phyloP scores from a whole-genome alignment of 768 basidiomycete genomes.

The Boletus barrowsii region DNA sequence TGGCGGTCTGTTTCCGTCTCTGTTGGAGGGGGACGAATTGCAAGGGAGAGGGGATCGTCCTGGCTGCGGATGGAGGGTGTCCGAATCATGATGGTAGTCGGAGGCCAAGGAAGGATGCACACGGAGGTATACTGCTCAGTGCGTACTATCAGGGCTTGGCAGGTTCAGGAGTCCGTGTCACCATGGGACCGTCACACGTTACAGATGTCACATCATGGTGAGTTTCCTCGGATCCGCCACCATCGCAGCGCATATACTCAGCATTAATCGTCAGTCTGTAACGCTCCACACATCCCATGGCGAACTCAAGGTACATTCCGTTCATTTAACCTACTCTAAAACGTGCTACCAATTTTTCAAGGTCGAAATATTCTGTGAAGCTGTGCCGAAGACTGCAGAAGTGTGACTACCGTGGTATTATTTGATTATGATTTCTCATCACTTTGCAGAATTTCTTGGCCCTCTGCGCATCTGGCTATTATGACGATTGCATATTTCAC shows the following conservation, averaged over 20 bases:
- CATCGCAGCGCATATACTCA: conserved; percentile 19
- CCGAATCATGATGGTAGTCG: conserved; percentile 49
- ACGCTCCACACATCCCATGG: conserved; percentile 93
- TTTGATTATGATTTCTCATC: neutral
- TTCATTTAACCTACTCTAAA: neutral
- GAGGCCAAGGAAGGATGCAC: conserved; percentile 22
- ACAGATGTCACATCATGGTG: conserved; percentile 30
- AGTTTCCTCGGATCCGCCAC: conserved; percentile 22
- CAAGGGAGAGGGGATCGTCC: conserved; percentile 72
- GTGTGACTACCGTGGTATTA: conserved; percentile 37
- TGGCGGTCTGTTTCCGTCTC: conserved; percentile 68
- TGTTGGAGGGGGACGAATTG: conserved; percentile 58
- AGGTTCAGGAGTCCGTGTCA: neutral
- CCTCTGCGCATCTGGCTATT: conserved; percentile 86
- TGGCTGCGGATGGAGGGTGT: conserved; percentile 71
- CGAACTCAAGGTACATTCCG: conserved; percentile 76
- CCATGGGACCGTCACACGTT: conserved; percentile 20
- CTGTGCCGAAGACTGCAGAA: conserved; percentile 93
- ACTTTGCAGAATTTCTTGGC: conserved; percentile 84
- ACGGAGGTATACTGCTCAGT: neutral
- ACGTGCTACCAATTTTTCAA: conserved; percentile 30
- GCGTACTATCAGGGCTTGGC: neutral
- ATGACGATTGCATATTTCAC: conserved; percentile 84
- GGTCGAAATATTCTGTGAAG: conserved; percentile 98
- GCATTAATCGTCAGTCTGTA: conserved; percentile 61